Evolutionary conservation across 305 asterid genomes (phyloP), one percentile per base, ranked within the genome.

Genomic region (Ajuga reptans): DNA sequence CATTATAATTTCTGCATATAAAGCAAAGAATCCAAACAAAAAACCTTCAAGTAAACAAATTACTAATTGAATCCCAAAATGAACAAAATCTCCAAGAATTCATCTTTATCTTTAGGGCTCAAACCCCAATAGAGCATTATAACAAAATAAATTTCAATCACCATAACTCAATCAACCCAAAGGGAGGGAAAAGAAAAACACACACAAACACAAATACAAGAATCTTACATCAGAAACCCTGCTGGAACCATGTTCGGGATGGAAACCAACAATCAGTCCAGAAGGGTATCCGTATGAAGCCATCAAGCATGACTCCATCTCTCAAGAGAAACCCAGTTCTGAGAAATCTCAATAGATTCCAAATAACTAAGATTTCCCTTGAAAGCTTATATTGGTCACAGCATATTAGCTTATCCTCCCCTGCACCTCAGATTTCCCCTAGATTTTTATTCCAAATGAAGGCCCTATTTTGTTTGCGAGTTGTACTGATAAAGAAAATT

Each of bases 221-320:
- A 39, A 16, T 46, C 57, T 72, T 57, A 84, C 97, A 91, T 88
- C 84, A 7, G 70, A 68, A 6, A 58, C 45, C 81, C 75, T 84
- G 64, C 39, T 63, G 0, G 74, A 72, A 58, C 34, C 75, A 74
- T 65, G 85, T 37, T 85, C 97, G 0, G 80, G 78, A 50, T 83
- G 81, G 56, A 79, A 72, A 66, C 70, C 67, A 41, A 77, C 66
- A 37, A 85, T 73, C 50, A 71, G 27, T 2, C 75, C 89, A 51
- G 83, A 83, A 60, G 84, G 88, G 75, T 65, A 83, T 24, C 88
- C 91, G 72, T 80, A 84, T 41, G 95, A 88, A 76, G 98, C 92
- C 94, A 89, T 80, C 83, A 85, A 74, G 72, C 83, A 84, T 8
- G 79, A 80, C 82, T 89, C 89, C 76, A 74, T 72, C 42, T 69